A percentile compares a stretch with the other conserved stretches of the same genome.
Evolutionary conservation across 495 filamentous ascomycete species (phyloP).

Genomic region (Penicillium herquei): DNA sequence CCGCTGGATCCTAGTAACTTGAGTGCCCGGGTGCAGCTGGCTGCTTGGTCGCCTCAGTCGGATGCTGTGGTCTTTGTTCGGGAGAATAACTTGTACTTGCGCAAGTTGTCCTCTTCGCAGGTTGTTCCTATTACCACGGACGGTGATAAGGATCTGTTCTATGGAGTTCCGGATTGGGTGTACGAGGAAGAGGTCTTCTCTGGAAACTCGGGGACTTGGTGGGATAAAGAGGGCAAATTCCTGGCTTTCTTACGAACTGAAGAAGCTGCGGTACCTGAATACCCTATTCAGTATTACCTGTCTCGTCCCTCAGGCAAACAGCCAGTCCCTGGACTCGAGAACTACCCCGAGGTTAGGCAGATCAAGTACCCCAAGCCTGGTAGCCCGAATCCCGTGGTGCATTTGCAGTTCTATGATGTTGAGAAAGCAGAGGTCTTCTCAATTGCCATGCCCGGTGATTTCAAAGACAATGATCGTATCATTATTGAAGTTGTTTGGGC

Average conservation of each 20-base stretch:
- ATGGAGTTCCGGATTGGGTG: constrained; percentile 98
- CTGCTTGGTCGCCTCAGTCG: constrained; percentile 84
- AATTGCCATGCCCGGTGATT: constrained; percentile 74
- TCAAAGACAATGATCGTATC: constrained; percentile 75
- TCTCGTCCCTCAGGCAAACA: constrained; percentile 77
- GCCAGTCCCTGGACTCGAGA: constrained; percentile 72
- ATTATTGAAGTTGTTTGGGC: constrained; percentile 96
- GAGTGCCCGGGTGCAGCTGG: constrained; percentile 73
- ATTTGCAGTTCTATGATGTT: constrained; percentile 86
- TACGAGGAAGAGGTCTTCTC: constrained; percentile 95
- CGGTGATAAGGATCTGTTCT: constrained; percentile 83
- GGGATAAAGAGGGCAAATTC: constrained; percentile 83
- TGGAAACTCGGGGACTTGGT: constrained; percentile 86
- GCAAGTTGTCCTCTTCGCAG: constrained; percentile 59
- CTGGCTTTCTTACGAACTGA: constrained; percentile 91
- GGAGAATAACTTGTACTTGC: constrained; percentile 84
- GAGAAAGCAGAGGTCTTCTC: constrained; percentile 74
- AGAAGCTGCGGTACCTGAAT: constrained; percentile 87
- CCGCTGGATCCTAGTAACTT: constrained; percentile 71
- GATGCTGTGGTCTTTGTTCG: constrained; percentile 82
- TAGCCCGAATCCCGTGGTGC: constrained; percentile 86
- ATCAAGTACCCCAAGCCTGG: constrained; percentile 99
- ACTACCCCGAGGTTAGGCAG: constrained; percentile 82
- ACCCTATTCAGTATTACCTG: constrained; percentile 90
- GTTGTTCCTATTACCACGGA: constrained; percentile 79